Conservation (phyloP, 1,139 yeast species). For the Magnusiomyces ingens region DNA sequence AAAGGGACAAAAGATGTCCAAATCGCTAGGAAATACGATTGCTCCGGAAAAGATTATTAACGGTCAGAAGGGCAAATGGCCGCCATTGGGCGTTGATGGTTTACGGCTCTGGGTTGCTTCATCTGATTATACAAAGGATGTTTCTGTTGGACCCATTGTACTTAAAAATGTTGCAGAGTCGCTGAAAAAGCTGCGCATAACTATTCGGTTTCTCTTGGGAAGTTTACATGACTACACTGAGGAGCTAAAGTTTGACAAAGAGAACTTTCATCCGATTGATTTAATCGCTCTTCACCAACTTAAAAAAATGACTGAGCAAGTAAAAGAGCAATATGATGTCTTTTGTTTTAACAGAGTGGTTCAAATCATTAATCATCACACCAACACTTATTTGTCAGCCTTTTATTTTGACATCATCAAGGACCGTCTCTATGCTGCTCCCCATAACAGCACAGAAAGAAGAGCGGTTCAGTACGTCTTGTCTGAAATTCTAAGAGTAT, state of each 20-base stretch:
- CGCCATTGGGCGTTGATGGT: conserved; percentile 86
- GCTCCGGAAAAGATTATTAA: conserved; percentile 60
- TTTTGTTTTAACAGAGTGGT: conserved; percentile 63
- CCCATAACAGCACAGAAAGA: conserved; percentile 42
- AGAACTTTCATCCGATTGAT: conserved; percentile 42
- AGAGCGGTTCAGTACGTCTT: conserved; percentile 68
- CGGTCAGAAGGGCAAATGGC: conserved; percentile 55
- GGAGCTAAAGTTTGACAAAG: conserved; percentile 2
- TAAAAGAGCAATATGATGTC: conserved; percentile 43
- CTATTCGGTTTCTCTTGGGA: conserved; percentile 76
- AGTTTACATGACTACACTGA: conserved; percentile 23
- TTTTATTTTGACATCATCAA: conserved; percentile 81
- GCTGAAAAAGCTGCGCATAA: conserved; percentile 72
- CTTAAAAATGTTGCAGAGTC: conserved; percentile 72
- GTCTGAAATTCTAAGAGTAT: conserved; percentile 51
- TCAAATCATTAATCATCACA: conserved; percentile 59
- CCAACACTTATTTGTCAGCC: conserved; percentile 72
- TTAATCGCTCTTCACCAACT: conserved; percentile 54
- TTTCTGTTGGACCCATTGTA: conserved; percentile 65
- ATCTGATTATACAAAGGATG: conserved; percentile 76
- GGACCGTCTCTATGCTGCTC: conserved; percentile 66
- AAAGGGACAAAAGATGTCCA: conserved; percentile 86
- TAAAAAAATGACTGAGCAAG: conserved; percentile 40
- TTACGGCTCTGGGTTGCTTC: conserved; percentile 87
- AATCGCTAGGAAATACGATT: conserved; percentile 79